Percentiles rank a stretch among this genome's conserved stretches.
Conservation (phyloP, 2,329 filamentous ascomycete species). For the Ceratocystis papillata region DNA sequence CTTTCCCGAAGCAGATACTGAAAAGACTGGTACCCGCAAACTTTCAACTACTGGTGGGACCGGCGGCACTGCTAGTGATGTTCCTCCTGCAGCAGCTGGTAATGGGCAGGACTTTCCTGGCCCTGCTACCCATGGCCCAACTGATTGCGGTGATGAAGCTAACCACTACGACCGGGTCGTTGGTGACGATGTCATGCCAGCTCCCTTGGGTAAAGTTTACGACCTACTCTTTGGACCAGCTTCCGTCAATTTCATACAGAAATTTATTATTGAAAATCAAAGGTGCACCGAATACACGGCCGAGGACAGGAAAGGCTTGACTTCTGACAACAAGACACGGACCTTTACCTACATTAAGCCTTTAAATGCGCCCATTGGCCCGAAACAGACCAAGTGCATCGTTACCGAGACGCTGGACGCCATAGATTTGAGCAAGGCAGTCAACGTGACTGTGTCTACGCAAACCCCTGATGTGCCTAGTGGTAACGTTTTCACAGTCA, state of each 20-base stretch:
- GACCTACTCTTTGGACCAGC: conserved; percentile 73
- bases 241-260: conserved; percentile 71
- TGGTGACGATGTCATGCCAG: conserved; percentile 75
- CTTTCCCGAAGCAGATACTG: conserved; percentile 41
- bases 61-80: conserved; percentile 33
- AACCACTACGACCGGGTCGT: conserved; percentile 76
- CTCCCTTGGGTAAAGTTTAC: conserved; percentile 86
- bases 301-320: conserved; percentile 70
- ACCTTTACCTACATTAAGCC: conserved; percentile 87
- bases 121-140: conserved; percentile 67
- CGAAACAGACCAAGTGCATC: conserved; percentile 88
- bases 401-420: conserved; percentile 74
- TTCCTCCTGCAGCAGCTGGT: conserved; percentile 34
- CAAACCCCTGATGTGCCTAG: conserved; percentile 92
- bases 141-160: conserved; percentile 68
- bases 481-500: conserved; percentile 80
- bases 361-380: conserved; percentile 70
- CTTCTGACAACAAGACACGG: conserved; percentile 61
- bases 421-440: conserved; percentile 75
- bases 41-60: conserved; percentile 42
- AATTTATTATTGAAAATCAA: conserved; percentile 76
- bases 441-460: conserved; percentile 71
- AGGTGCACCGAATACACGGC: conserved; percentile 82
- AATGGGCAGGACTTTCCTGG: conserved; percentile 64
- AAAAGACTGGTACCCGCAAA: conserved; percentile 59